phyloP scores from a whole-genome alignment of 2,329 filamentous ascomycete species.

The Geoglossum cookeanum region DNA sequence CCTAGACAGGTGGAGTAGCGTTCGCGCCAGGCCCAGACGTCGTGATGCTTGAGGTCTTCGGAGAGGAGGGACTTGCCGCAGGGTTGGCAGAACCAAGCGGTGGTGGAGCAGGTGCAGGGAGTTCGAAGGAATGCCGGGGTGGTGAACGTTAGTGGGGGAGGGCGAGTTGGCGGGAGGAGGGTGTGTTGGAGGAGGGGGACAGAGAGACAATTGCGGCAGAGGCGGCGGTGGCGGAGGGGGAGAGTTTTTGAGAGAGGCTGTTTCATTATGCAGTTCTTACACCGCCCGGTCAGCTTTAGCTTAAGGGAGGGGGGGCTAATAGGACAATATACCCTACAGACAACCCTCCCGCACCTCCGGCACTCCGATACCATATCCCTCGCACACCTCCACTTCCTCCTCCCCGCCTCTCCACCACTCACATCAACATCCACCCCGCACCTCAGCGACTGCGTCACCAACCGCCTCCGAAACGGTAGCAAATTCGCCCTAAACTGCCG shows the following conservation, averaged over 20 bases:
- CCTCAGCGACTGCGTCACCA: slow-evolving; percentile 57
- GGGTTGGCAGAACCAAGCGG: slow-evolving; percentile 69
- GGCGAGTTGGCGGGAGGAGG: slow-evolving; percentile 12
- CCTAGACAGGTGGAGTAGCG: slow-evolving; percentile 63
- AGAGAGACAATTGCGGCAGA: slow-evolving; percentile 58
- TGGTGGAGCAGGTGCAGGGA: slow-evolving; percentile 38
- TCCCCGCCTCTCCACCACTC: not conserved
- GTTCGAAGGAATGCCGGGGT: slow-evolving; percentile 31
- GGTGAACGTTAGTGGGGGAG: slow-evolving; percentile 23
- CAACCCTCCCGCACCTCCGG: slow-evolving; percentile 52
- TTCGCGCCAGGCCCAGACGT: slow-evolving; percentile 77
- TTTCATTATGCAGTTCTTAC: slow-evolving; percentile 77
- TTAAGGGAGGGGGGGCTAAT: slow-evolving; percentile 5
- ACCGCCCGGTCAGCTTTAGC: slow-evolving; percentile 3
- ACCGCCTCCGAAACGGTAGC: slow-evolving; percentile 54
- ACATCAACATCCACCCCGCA: slow-evolving; percentile 50
- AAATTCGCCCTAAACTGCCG: slow-evolving; percentile 60
- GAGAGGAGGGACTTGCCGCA: slow-evolving; percentile 55
- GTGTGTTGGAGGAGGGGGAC: slow-evolving; percentile 43
- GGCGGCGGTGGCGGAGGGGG: slow-evolving; percentile 57
- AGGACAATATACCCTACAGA: slow-evolving; percentile 53
- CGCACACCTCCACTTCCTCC: slow-evolving; percentile 43
- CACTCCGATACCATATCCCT: slow-evolving; percentile 75
- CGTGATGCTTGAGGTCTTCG: slow-evolving; percentile 37
- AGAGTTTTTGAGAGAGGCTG: slow-evolving; percentile 49